Base-by-base conservation (phyloP, 23 red algal species). In the Cyanidium caldarium region DNA sequence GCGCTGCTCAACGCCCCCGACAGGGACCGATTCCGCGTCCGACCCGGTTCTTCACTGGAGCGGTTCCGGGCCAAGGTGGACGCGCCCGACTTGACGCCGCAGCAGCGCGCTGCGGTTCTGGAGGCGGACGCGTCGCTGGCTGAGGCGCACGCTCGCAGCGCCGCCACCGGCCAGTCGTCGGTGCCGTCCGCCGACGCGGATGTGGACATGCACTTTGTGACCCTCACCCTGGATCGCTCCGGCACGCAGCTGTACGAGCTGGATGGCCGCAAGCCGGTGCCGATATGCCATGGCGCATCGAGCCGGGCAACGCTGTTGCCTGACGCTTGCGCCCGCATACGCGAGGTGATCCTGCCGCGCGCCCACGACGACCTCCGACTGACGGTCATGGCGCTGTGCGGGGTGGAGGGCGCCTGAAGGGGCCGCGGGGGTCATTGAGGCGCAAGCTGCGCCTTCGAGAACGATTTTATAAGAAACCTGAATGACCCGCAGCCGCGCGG, bases 201-300 rank as follows among this genome's bases (percentile, higher is more conserved):
- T 28, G 65, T 88, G 21, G 84, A 88, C 33, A 35, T 86, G 36
- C 92, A 98, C 68, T 98, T 98, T 70, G 67, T 98, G 15, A 56
- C 70, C 7, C 87, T 98, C 44, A 58, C 82, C 1, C 58, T 77
- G 40, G 65, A 68, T n/a, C 23, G 51, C 51, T 13, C 16, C 1
- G 66, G 65, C 44, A 67, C 42, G 25, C 35, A 38, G 20, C 58
- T 98, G 20, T 78, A 57, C n/a, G 70, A 86, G 67, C 51, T 88
- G n/a, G 92, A 98, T 65, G 92, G 92, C 15, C 35, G 92, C 13
- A 86, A 82, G 43, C 74, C 66, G 37, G 39, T 37, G 34, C 84
- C 92, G 5, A 44, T 98, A 15, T 58, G 69, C 0, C 82, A 76
- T 46, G 92, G 84, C 2, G 26, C 66, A 28, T 70, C 66, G 33